Evolutionary conservation across 2,329 filamentous ascomycete genomes (phyloP), one percentile per base, ranked within the genome.

Genomic region (Leptographium radiaticola): DNA sequence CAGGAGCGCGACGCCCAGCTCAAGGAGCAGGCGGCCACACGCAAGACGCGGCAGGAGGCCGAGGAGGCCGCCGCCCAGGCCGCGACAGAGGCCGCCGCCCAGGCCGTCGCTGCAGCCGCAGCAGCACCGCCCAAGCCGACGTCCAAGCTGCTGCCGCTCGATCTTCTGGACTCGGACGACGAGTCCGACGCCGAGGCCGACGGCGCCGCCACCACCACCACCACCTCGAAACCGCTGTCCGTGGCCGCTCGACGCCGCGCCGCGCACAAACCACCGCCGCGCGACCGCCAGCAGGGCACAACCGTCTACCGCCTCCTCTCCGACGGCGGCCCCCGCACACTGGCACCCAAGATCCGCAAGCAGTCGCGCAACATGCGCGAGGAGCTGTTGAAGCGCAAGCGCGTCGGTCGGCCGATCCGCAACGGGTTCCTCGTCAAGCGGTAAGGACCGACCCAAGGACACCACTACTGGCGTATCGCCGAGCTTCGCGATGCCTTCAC

Each of bases 111-210:
- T 48, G 10, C 60, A 60, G 56, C 62, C 8, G 15, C 31, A 1
- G 15, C 31, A 1, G 10, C n/a, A 31, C 42, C 42, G 42, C 12
- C 33, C 18, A 72, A 66, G 59, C 57, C 61, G 7, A 61, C 75
- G 2, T 74, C 76, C 2, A 66, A 70, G 42, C 63, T 75, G 12
- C 70, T 82, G 1, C 77, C 79, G 0, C 71, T 69, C 36, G 76
- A 79, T 58, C 72, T 79, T 56, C 69, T 82, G 34, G 75, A 79
- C 57, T 77, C 76, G 1, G 73, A 75, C 46, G 69, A 68, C 49
- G 68, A 70, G 20, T 65, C 64, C 31, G 59, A 58, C 34, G 58
- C 59, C n/a, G 59, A 57, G 20, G 56, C 58, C 36, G 60, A 59
- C 31, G 4, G 30, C 13, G 38, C 6, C 30, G 33, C 42, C 38